Conservation (phyloP, 495 filamentous ascomycete genomes). For the Neurospora hispaniola region DNA sequence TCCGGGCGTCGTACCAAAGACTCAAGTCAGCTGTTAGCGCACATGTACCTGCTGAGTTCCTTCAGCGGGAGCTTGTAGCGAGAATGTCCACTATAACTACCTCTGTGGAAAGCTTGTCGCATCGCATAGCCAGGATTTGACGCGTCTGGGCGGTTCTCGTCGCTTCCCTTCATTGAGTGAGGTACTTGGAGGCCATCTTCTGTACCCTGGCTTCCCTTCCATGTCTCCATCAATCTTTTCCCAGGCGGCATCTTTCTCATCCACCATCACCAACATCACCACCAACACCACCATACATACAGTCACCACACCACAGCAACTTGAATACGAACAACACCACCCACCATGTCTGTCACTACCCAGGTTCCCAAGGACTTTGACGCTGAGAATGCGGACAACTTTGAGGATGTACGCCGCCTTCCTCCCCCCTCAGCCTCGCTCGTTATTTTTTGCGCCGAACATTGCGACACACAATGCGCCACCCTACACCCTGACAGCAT, state of each 20-base stretch:
- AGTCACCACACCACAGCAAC: background rate
- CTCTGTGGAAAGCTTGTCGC: background rate
- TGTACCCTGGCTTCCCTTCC: no score
- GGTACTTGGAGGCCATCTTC: background rate
- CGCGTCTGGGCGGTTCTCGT: background rate
- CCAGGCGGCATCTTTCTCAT: background rate
- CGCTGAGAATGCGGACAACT: slow-evolving; percentile 36
- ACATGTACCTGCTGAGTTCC: background rate
- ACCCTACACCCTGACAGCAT: background rate
- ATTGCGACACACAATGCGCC: background rate
- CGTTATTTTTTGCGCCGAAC: background rate
- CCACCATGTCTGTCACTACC: background rate
- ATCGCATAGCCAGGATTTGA: background rate
- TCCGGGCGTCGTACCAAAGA: background rate
- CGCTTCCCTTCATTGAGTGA: background rate
- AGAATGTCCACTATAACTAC: background rate
- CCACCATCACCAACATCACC: background rate
- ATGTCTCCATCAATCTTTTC: background rate
- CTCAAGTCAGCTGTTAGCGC: background rate
- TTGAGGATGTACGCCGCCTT: slow-evolving; percentile 33
- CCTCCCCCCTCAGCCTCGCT: background rate
- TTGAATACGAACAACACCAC: background rate
- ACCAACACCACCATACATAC: background rate
- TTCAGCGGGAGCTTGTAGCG: background rate
- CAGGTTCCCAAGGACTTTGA: slow-evolving; percentile 31